Conservation (phyloP, 202 grass and related monocot genomes). For the Zoysia matrella region DNA sequence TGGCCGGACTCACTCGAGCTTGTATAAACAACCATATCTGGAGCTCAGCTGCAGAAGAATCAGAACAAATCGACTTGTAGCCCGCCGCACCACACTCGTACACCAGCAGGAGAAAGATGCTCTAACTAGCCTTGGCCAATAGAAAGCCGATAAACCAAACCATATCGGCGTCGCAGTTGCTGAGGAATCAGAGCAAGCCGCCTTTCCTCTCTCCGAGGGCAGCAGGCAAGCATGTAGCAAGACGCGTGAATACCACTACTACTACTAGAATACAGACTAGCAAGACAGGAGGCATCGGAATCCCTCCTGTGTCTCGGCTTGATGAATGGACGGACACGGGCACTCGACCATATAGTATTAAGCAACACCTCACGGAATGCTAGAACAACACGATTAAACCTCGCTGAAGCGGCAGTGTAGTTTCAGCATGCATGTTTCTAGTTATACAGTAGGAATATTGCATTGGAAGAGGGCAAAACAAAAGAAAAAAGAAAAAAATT, state of each 20-base stretch:
- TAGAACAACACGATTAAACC: too few species aligned
- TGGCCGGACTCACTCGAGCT: not conserved
- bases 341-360: constrained; percentile 15
- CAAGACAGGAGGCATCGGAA: constrained; percentile 44
- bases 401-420: too few species aligned
- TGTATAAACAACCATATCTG: constrained; percentile 8
- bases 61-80: constrained; percentile 28
- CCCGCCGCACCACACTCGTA: not conserved
- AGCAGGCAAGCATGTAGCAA: not conserved
- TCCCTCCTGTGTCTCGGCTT: constrained; percentile 19
- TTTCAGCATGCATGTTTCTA: not conserved
- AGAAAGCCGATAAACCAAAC: not conserved
- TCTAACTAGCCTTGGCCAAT: not conserved
- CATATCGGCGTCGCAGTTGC: constrained; percentile 21
- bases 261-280: not conserved
- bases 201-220: not conserved
- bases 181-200: constrained; percentile 33
- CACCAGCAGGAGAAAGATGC: constrained; percentile 17
- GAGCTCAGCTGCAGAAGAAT: constrained; percentile 33
- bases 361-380: constrained; percentile 13
- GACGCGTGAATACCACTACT: not conserved
- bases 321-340: constrained; percentile 3
- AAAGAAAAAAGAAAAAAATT: constrained; percentile 31
- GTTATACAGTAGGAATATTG: not conserved
- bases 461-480: constrained; percentile 4